Evolutionary conservation across 2,329 filamentous ascomycete genomes (phyloP).

Genomic region (Phaeosphaeria sp.): DNA sequence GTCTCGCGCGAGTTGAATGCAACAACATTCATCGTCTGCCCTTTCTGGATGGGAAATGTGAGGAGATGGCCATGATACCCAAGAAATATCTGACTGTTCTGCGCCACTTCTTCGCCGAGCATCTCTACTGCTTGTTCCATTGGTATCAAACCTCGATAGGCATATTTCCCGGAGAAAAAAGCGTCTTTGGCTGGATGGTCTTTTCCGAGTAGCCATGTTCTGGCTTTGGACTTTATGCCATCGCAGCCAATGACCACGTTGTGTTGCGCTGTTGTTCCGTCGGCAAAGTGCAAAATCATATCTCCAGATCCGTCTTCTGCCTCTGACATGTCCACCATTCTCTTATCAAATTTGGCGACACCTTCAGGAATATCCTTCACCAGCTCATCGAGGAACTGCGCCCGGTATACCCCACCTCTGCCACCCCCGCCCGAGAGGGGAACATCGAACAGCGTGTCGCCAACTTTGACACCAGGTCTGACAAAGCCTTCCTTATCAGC

Average conservation of each 20-base stretch:
- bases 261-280: slow-evolving; percentile 55
- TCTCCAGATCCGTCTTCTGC: slow-evolving; percentile 40
- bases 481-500: slow-evolving; percentile 39
- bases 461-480: slow-evolving; percentile 35
- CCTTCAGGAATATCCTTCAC: slow-evolving; percentile 55
- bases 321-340: slow-evolving; percentile 35
- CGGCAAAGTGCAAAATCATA: slow-evolving; percentile 52
- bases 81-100: slow-evolving; percentile 64
- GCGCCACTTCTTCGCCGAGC: slow-evolving; percentile 59
- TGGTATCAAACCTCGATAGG: slow-evolving; percentile 68
- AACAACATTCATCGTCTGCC: slow-evolving; percentile 62
- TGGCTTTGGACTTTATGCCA: slow-evolving; percentile 66
- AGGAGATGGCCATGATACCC: slow-evolving; percentile 66
- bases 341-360: slow-evolving; percentile 54
- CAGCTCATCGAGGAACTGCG: slow-evolving; percentile 59
- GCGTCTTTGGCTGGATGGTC: slow-evolving; percentile 52
- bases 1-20: slow-evolving; percentile 41
- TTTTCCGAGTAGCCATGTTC: slow-evolving; percentile 61
- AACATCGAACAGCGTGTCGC: slow-evolving; percentile 39
- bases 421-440: slow-evolving; percentile 28
- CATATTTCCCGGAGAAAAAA: slow-evolving; percentile 65
- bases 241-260: slow-evolving; percentile 67
- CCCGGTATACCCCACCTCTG: slow-evolving; percentile 54
- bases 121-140: slow-evolving; percentile 61
- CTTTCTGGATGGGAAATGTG: slow-evolving; percentile 67